Percentiles rank a stretch among this genome's conserved stretches.
phyloP scores from a whole-genome alignment of 768 basidiomycete genomes.

The Boletus speciosus region DNA sequence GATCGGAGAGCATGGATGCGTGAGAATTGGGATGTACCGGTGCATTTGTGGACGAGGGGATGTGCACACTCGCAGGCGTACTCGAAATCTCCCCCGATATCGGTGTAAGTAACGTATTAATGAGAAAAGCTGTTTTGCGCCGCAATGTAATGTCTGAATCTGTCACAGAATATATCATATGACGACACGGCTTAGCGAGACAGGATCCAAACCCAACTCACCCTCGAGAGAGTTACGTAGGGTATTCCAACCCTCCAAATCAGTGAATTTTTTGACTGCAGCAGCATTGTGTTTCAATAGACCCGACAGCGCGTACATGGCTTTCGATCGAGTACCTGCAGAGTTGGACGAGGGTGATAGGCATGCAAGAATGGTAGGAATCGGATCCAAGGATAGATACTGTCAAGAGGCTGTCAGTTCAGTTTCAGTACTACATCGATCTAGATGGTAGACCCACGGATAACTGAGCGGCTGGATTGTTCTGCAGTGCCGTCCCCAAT shows the following conservation, averaged over 20 bases:
- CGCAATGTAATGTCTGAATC: conserved; percentile 79
- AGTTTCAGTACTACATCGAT: background rate
- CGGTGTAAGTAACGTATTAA: conserved; percentile 67
- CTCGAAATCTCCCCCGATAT: conserved; percentile 16
- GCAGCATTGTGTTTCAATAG: conserved; percentile 72
- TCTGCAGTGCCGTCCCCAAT: conserved; percentile 84
- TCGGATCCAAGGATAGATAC: conserved; percentile 65
- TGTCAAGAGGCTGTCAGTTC: conserved; percentile 26
- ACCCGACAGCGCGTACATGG: conserved; percentile 77
- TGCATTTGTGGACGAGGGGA: conserved; percentile 22
- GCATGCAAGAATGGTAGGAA: conserved; percentile 60
- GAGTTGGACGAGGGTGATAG: conserved; percentile 53
- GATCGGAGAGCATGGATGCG: conserved; percentile 56
- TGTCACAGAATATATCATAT: conserved; percentile 23
- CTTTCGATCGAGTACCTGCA: conserved; percentile 65
- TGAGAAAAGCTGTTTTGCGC: conserved; percentile 74
- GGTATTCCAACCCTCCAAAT: conserved; percentile 58
- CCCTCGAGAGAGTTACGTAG: conserved; percentile 62
- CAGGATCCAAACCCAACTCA: conserved; percentile 21
- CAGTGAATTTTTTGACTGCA: conserved; percentile 54
- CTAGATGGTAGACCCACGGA: conserved; percentile 44
- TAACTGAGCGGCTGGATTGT: conserved; percentile 81
- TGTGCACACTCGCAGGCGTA: conserved; percentile 15
- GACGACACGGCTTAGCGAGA: conserved; percentile 2
- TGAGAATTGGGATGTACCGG: conserved; percentile 73